Conservation (phyloP, 352 stramenopile species). For the Phytophthora quininea region DNA sequence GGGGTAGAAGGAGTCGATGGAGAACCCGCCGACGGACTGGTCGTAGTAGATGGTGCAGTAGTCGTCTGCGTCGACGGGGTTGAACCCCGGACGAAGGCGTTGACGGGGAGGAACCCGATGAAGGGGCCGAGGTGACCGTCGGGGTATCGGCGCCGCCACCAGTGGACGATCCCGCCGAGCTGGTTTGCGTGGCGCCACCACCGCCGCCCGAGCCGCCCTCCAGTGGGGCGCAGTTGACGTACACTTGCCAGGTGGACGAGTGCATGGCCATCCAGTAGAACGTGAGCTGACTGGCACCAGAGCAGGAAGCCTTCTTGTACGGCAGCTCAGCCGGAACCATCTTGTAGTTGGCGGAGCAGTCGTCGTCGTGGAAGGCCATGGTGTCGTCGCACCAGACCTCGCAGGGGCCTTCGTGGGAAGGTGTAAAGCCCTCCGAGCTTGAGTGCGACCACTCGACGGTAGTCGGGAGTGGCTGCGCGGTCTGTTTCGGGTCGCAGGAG, state of each 20-base stretch:
- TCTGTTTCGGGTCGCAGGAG: conserved; percentile 10
- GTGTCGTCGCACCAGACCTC: conserved; percentile 43
- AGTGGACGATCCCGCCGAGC: not conserved
- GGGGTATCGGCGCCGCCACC: not conserved
- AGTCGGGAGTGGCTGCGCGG: conserved; percentile 9
- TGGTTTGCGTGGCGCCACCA: too few relatives aligned
- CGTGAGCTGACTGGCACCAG: conserved; percentile 18
- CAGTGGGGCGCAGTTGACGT: not conserved
- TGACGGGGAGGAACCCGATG: conserved; percentile 13
- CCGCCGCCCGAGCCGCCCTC: too few relatives aligned
- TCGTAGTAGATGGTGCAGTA: too few relatives aligned
- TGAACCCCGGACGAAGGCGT: conserved; percentile 9
- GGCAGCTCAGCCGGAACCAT: conserved; percentile 21
- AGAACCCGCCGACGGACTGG: not conserved
- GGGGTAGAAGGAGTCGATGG: not conserved
- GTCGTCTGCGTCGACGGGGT: too few relatives aligned
- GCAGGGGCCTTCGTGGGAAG: conserved; percentile 36
- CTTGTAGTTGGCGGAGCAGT: conserved; percentile 33
- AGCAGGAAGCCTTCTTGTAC: conserved; percentile 24
- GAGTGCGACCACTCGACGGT: conserved; percentile 26
- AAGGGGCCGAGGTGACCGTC: not conserved
- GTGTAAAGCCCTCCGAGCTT: conserved; percentile 18
- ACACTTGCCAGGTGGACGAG: conserved; percentile 1
- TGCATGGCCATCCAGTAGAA: conserved; percentile 31
- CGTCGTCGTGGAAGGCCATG: conserved; percentile 32